Conservation (phyloP, 768 basidiomycete species). For the Crucibulum laeve region DNA sequence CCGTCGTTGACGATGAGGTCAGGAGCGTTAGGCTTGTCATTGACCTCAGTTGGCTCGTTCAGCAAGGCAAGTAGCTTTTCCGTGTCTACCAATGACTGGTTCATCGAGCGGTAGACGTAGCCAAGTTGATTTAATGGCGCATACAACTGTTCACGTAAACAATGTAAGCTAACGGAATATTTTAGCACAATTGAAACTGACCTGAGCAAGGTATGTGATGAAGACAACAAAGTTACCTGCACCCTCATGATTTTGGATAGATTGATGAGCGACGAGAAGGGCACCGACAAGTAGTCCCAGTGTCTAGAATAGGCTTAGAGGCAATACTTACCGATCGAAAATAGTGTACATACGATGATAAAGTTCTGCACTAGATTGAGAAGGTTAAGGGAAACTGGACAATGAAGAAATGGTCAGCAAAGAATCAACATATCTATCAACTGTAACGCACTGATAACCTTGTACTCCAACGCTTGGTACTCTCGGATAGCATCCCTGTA, state of each 20-base stretch:
- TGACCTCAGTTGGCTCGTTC: constrained; percentile 78
- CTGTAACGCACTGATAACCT: constrained; percentile 57
- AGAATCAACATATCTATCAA: background rate
- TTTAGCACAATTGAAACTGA: constrained; percentile 18
- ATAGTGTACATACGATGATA: constrained; percentile 54
- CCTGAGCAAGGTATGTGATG: constrained; percentile 79
- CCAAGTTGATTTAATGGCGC: constrained; percentile 75
- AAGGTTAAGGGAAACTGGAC: constrained; percentile 61
- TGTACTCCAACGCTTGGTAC: constrained; percentile 73
- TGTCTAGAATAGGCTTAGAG: constrained; percentile 36
- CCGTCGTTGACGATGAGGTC: constrained; percentile 70
- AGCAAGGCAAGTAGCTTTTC: constrained; percentile 81
- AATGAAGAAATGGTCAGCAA: constrained; percentile 5
- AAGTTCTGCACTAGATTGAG: constrained; percentile 79
- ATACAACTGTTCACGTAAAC: constrained; percentile 44
- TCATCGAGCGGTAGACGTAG: constrained; percentile 72
- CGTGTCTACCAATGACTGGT: constrained; percentile 75
- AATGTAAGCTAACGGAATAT: constrained; percentile 4
- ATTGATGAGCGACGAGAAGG: constrained; percentile 70
- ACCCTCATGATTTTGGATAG: constrained; percentile 47
- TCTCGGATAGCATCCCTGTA: constrained; percentile 67
- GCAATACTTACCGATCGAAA: background rate
- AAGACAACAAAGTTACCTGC: constrained; percentile 73
- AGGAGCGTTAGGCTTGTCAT: constrained; percentile 72
- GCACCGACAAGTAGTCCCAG: constrained; percentile 79